Base-by-base conservation (phyloP, 768 basidiomycete genomes). In the Boletus rubroflammeus region DNA sequence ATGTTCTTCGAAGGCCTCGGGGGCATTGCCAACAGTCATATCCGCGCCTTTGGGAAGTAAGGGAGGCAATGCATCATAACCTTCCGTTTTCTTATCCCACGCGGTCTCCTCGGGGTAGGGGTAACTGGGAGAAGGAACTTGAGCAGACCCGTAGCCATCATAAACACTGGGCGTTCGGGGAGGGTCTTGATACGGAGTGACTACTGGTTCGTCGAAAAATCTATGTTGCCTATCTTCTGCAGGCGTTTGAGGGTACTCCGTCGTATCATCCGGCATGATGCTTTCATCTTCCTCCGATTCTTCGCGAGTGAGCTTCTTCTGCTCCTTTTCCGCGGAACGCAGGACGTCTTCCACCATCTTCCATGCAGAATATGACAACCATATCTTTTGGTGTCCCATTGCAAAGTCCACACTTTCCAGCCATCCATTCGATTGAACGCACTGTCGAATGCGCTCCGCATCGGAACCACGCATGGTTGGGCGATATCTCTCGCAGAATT, bases 291-390 rank as follows among this genome's bases (percentile, higher is more conserved):
- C 79, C 46, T 76, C 78, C 1, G 67, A 75, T 5, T 62, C 73
- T 44, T 72, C 79, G 26, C 69, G 67, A 31, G 62, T 65, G 13
- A 69, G 64, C 62, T 76, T 76, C 68, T 73, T 73, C 50, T 68
- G 67, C 53, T 81, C 80, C 67, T 75, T 81, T 68, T 83, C 82
- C 45, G 67, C 66, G 35, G 75, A 74, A 50, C 82, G 75, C 14
- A 84, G 53, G 38, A 75, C 75, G 48, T 84, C 81, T 63, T 84
- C 83, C n/a, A 80, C 74, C 60, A 75, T 75, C 70, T 81, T 82
- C 85, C 84, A 84, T 23, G 81, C 76, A 40, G 62, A 59, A 68
- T 81, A 84, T 21, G 74, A 70, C 42, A 85, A 62, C 80, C 81
- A 85, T 57, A 85, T 77, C 68, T 70, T 77, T 54, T 74, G 70